phyloP scores from a whole-genome alignment of 2,329 filamentous ascomycete genomes.

The Phyllosticta capitalensis region DNA sequence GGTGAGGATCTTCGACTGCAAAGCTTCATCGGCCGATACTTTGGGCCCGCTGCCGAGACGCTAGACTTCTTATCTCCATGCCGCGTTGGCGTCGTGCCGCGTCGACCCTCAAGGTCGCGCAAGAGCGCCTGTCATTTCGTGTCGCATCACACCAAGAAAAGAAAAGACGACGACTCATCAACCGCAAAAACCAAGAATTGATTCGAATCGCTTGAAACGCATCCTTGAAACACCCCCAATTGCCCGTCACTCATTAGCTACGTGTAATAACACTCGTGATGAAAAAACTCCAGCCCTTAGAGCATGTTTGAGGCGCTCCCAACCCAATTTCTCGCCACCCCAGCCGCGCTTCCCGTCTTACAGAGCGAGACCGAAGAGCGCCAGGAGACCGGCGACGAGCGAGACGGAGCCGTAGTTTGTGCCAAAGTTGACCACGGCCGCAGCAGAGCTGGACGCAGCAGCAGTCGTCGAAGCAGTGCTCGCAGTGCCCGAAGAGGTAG shows the following conservation, averaged over 20 bases:
- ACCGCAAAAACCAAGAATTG: background rate
- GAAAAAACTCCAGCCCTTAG: background rate
- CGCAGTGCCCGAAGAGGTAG: slow-evolving; percentile 11
- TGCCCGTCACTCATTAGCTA: slow-evolving; percentile 10
- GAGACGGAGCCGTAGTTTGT: slow-evolving; percentile 44
- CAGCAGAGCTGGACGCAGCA: slow-evolving; percentile 20
- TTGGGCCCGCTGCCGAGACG: background rate
- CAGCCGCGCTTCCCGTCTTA: slow-evolving; percentile 26
- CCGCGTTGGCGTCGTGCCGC: background rate
- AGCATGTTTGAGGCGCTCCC: background rate
- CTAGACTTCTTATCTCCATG: background rate
- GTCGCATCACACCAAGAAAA: background rate
- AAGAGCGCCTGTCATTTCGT: background rate
- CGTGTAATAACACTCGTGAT: slow-evolving; percentile 9
- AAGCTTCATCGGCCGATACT: background rate
- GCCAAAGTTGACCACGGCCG: slow-evolving; percentile 37
- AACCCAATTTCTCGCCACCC: background rate
- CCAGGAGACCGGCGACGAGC: slow-evolving; percentile 44
- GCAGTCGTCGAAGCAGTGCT: slow-evolving; percentile 20
- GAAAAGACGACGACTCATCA: background rate
- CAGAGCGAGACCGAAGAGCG: slow-evolving; percentile 48
- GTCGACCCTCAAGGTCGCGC: background rate
- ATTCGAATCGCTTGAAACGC: background rate
- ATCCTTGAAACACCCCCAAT: background rate
- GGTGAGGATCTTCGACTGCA: background rate